Evolutionary conservation across 1,139 yeast genomes (phyloP).

Genomic region (Kodamaea plutei): DNA sequence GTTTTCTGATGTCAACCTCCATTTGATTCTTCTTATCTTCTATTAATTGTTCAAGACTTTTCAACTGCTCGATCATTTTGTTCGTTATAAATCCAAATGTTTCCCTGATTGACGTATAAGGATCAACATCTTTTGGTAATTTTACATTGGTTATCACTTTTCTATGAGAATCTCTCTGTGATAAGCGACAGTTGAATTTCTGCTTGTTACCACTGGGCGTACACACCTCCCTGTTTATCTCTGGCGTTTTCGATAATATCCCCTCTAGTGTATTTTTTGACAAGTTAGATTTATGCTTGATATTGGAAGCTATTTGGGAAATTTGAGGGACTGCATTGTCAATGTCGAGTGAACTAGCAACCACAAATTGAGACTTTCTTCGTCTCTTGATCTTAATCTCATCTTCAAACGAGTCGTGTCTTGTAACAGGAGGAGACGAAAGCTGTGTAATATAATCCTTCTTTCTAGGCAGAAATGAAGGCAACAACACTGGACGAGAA

Average conservation of each 20-base stretch:
- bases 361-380: slow-evolving; percentile 1
- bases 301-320: slow-evolving; percentile 5
- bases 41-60: slow-evolving; percentile 4
- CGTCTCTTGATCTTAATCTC: slow-evolving; percentile 1
- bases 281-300: slow-evolving; percentile 1
- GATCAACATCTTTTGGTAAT: too few species aligned
- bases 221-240: too few species aligned
- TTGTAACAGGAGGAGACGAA: slow-evolving; percentile 4
- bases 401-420: neutral
- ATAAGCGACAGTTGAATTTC: too few species aligned
- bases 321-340: neutral
- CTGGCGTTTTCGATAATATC: too few species aligned
- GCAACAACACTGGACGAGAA: too few species aligned
- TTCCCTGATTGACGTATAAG: slow-evolving; percentile 1
- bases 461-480: neutral
- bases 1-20: slow-evolving; percentile 2
- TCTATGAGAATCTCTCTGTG: too few species aligned
- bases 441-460: neutral
- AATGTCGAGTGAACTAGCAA: neutral
- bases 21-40: slow-evolving; percentile 5
- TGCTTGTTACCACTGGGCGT: too few species aligned
- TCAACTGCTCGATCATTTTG: slow-evolving; percentile 3
- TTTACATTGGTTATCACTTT: neutral
- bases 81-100: slow-evolving; percentile 1
- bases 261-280: neutral